Percentiles rank a stretch among this genome's conserved stretches.
Evolutionary conservation across 805 yeast species (phyloP).

Genomic region (Isabelozyma gotoi): DNA sequence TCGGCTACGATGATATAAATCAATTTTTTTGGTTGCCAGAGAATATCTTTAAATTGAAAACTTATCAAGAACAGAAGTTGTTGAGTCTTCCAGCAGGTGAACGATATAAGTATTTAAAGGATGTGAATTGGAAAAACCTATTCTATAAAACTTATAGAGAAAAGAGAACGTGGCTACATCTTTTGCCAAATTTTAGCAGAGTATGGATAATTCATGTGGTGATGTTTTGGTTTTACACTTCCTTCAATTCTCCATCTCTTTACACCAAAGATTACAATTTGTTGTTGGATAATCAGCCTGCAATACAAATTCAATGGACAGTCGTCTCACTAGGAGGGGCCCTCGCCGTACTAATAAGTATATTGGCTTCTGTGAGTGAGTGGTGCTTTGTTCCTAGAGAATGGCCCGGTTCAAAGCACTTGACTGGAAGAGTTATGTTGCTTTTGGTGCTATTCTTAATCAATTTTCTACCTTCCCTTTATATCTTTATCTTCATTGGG

Average conservation of each 20-base stretch:
- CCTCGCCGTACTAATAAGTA: constrained; percentile 32
- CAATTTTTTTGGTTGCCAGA: constrained; percentile 50
- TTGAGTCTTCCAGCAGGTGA: constrained; percentile 23
- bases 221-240: constrained; percentile 52
- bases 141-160: constrained; percentile 50
- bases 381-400: constrained; percentile 23
- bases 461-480: constrained; percentile 28
- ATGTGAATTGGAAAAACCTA: constrained; percentile 40
- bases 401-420: constrained; percentile 19
- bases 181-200: constrained; percentile 49
- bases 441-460: constrained; percentile 14
- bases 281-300: constrained; percentile 43
- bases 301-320: constrained; percentile 43
- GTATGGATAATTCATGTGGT: constrained; percentile 54
- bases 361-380: constrained; percentile 25
- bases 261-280: constrained; percentile 45
- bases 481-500: constrained; percentile 24
- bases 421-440: constrained; percentile 13
- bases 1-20: constrained; percentile 58
- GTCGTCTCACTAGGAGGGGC: constrained; percentile 47
- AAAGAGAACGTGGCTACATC: constrained; percentile 50
- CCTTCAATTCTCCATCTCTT: constrained; percentile 50
- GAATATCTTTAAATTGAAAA: constrained; percentile 30
- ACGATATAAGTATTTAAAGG: constrained; percentile 29
- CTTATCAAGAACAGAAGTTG: constrained; percentile 32